Conservation (phyloP, 768 basidiomycete genomes). For the Suillus ampliporus region DNA sequence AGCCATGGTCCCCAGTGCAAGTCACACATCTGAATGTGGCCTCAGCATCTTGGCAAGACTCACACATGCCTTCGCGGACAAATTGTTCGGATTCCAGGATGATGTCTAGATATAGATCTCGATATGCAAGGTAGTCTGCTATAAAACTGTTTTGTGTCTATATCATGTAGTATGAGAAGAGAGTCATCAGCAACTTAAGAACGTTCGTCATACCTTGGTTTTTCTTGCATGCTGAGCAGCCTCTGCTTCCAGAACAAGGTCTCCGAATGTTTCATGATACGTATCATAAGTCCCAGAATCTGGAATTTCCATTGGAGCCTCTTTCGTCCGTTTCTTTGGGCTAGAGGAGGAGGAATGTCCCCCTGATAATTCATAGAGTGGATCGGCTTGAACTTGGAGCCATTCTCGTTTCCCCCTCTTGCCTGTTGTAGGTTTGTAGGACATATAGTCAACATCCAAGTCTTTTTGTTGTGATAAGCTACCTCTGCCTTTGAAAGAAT, state of each 20-base stretch:
- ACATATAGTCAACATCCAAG: background rate
- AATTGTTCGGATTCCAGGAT: slow-evolving; percentile 10
- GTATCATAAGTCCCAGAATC: background rate
- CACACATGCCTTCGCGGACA: background rate
- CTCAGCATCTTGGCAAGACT: slow-evolving; percentile 2
- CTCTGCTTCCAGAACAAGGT: background rate
- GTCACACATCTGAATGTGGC: slow-evolving; percentile 4
- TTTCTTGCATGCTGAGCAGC: slow-evolving; percentile 4
- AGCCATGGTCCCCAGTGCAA: slow-evolving; percentile 8
- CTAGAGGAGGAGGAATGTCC: background rate
- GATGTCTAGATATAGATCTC: slow-evolving; percentile 1
- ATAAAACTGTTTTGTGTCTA: slow-evolving; percentile 12
- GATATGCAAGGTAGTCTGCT: slow-evolving; percentile 6
- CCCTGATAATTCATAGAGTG: background rate
- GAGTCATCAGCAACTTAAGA: background rate
- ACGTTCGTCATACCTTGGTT: background rate
- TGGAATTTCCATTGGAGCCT: background rate
- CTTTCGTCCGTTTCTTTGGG: background rate
- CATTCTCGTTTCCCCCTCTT: background rate
- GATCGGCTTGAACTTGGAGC: background rate
- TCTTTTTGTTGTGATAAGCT: background rate
- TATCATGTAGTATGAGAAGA: background rate
- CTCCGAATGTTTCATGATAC: background rate
- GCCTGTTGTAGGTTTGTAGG: background rate
- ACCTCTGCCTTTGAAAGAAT: slow-evolving; percentile 4